A percentile compares a stretch with the other conserved stretches of the same genome.
phyloP scores from a whole-genome alignment of 2,329 filamentous ascomycete genomes.

The Xylaria arbuscula region DNA sequence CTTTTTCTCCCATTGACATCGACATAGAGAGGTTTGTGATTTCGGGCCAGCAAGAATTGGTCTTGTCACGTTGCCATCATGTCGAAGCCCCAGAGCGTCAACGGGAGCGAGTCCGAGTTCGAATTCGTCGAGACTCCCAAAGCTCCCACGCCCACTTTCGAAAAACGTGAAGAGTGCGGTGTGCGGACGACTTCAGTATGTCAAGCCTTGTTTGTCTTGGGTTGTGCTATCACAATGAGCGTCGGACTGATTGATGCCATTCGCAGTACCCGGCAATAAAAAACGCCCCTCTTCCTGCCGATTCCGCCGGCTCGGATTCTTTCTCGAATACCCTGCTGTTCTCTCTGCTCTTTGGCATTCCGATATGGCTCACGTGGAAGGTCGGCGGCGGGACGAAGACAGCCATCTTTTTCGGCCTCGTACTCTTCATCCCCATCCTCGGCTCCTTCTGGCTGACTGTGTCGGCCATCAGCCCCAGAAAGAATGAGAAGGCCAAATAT shows the following conservation, averaged over 20 bases:
- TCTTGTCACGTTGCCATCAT: conserved; percentile 53
- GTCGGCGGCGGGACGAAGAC: conserved; percentile 88
- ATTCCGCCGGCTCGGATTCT: conserved; percentile 82
- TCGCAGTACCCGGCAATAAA: conserved; percentile 85
- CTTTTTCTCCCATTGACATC: conserved; percentile 24
- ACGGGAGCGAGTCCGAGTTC: conserved; percentile 66
- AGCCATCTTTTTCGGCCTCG: conserved; percentile 83
- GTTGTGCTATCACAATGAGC: neutral
- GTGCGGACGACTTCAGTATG: conserved; percentile 66
- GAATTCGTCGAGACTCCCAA: conserved; percentile 72
- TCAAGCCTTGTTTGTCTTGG: conserved; percentile 29
- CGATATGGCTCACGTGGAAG: conserved; percentile 84
- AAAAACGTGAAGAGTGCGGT: conserved; percentile 65
- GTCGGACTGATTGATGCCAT: conserved; percentile 31
- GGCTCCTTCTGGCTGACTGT: conserved; percentile 83
- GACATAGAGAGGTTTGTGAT: conserved; percentile 32
- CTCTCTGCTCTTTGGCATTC: conserved; percentile 74
- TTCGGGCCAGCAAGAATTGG: conserved; percentile 37
- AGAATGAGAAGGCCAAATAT: conserved; percentile 89
- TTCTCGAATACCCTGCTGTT: conserved; percentile 88
- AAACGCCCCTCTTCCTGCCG: conserved; percentile 92
- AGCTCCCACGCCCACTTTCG: conserved; percentile 60
- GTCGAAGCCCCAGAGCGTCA: conserved; percentile 61
- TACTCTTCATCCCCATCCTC: conserved; percentile 83
- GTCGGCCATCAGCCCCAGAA: conserved; percentile 85